Conservation (phyloP, 495 filamentous ascomycete species). For the Talaromyces stipitatus region DNA sequence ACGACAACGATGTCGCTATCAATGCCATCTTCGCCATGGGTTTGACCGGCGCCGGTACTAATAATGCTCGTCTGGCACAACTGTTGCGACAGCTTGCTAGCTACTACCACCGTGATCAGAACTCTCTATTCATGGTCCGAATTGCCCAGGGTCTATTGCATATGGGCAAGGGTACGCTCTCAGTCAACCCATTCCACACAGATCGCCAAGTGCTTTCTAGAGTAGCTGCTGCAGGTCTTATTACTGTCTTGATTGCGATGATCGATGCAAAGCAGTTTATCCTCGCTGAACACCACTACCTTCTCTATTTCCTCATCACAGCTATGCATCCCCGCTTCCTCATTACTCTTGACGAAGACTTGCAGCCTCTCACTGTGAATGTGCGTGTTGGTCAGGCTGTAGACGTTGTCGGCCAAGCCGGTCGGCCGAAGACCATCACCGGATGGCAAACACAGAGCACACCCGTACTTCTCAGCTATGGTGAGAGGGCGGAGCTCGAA, state of each 20-base stretch:
- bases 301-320: constrained; percentile 96
- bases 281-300: constrained; percentile 79
- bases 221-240: constrained; percentile 81
- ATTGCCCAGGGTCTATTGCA: constrained; percentile 96
- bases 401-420: constrained; percentile 95
- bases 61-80: constrained; percentile 94
- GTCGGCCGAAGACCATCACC: constrained; percentile 96
- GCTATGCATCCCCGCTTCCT: constrained; percentile 96
- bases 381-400: constrained; percentile 97
- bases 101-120: constrained; percentile 95
- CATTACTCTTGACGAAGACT: constrained; percentile 87
- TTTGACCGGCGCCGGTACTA: constrained; percentile 90
- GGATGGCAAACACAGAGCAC: constrained; percentile 99
- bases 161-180: constrained; percentile 98
- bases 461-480: constrained; percentile 84
- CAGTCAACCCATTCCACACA: constrained; percentile 94
- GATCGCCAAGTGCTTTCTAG: constrained; percentile 91
- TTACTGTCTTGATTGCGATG: constrained; percentile 83
- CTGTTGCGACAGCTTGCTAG: constrained; percentile 89
- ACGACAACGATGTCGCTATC: constrained; percentile 95
- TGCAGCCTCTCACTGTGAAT: constrained; percentile 90
- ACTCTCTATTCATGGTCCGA: constrained; percentile 96
- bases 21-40: constrained; percentile 99
- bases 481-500: constrained; percentile 92
- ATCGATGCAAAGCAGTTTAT: constrained; percentile 95